Percentiles rank a stretch among this genome's conserved stretches.
Evolutionary conservation across 495 filamentous ascomycete genomes (phyloP).

Genomic region (Podospora pseudocomata): DNA sequence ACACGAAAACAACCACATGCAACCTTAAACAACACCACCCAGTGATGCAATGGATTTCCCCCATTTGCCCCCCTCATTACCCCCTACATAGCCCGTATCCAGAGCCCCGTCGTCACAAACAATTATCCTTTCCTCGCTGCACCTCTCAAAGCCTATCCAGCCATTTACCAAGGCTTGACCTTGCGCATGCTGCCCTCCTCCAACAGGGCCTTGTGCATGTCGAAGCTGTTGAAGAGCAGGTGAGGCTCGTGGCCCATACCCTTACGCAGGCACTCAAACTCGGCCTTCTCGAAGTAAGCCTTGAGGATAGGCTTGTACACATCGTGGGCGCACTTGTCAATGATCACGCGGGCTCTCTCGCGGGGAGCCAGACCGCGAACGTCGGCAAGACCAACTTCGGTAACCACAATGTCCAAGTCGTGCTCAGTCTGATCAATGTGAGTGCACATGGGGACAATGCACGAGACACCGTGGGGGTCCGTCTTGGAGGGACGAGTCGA

Average conservation of each 20-base stretch:
- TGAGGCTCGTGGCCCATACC: slow-evolving; percentile 91
- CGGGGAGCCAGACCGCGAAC: slow-evolving; percentile 76
- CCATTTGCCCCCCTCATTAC: neutral
- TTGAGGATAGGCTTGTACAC: slow-evolving; percentile 77
- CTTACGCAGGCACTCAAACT: slow-evolving; percentile 82
- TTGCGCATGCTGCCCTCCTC: slow-evolving; percentile 86
- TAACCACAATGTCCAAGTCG: slow-evolving; percentile 82
- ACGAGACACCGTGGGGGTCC: slow-evolving; percentile 77
- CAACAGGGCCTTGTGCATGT: slow-evolving; percentile 81
- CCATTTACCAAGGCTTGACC: slow-evolving; percentile 32
- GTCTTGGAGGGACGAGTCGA: slow-evolving; percentile 74
- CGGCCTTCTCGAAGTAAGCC: slow-evolving; percentile 83
- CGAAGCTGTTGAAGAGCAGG: slow-evolving; percentile 76
- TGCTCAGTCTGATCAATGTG: slow-evolving; percentile 94
- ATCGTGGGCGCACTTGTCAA: slow-evolving; percentile 83
- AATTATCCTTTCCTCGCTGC: too few relatives aligned
- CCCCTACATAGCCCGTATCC: too few relatives aligned
- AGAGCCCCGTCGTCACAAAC: too few relatives aligned
- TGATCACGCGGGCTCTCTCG: slow-evolving; percentile 81
- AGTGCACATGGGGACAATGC: slow-evolving; percentile 90
- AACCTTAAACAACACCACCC: neutral
- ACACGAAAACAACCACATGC: neutral
- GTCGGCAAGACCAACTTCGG: slow-evolving; percentile 83
- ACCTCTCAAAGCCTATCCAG: too few relatives aligned
- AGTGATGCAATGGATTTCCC: neutral